Base-by-base conservation (phyloP, 805 yeast species). In the Suhomyces kilbournensis region DNA sequence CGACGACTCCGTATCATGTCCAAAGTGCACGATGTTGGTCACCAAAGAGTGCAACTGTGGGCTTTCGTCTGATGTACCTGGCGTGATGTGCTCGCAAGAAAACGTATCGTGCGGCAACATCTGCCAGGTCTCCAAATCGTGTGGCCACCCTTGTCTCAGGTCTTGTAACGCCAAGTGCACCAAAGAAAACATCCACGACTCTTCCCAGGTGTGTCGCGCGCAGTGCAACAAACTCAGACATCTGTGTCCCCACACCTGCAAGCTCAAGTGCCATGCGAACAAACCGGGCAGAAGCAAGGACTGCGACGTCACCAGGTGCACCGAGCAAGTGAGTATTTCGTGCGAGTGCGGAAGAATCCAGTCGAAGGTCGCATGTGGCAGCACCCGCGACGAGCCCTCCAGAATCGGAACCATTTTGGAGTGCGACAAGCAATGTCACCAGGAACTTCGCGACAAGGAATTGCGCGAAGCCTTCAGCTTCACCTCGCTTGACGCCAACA, bases 401-500 rank as follows among this genome's bases (percentile, higher is more conserved):
- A 65, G 59, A 12, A 69, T 69, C 46, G 75, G 72, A 3, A 69
- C 72, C 1, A 57, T 59, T 1, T 59, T 88, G 23, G 77, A 75
- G 20, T 91, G 97, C 74, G 88, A 85, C 62, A 86, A 83, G 8
- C 82, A 80, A 23, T 91, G 97, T 71, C 82, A 74, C 10, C 67
- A 78, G 48, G 74, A 76, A 19, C 76, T 80, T 58, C 75, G 97
- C 50, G 88, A 86, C 55, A 75, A 74, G 44, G 76, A 78, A 56
- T 68, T 92, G 46, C 80, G 84, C 50, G 80, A 77, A 23, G 96
- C 96, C 0, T 81, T 91, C 50, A 70, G 70, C 9, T 54, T 72
- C 38, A 34, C 57, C 7, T 28, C 53, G 2, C 51, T 55, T 9
- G 52, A 47, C 9, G 49, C 56, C 12, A 54, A 52, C 12, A 32